Conservation (phyloP, 768 basidiomycete species). For the Arthromyces matolae region DNA sequence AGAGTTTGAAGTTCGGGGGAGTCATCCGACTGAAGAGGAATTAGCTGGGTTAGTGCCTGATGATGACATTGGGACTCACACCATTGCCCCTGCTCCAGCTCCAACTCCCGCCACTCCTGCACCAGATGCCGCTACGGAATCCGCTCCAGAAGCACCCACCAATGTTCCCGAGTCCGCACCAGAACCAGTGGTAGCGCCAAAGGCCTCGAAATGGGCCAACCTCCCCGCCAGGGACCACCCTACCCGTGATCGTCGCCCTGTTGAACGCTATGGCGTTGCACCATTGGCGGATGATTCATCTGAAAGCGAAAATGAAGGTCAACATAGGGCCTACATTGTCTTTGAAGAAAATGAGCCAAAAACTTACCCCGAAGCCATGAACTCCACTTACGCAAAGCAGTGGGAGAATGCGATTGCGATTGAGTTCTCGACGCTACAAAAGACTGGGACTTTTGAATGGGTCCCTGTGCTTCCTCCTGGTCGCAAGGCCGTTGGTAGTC, state of each 20-base stretch:
- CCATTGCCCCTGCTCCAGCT: not conserved
- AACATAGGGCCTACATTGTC: not conserved
- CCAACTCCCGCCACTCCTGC: not conserved
- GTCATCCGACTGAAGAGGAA: not conserved
- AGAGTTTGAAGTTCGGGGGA: not conserved
- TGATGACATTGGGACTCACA: not conserved
- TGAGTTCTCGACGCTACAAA: conserved; percentile 7
- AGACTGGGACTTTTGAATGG: conserved; percentile 4
- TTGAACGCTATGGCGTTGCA: not conserved
- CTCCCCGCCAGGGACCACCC: not conserved
- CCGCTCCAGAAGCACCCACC: not conserved
- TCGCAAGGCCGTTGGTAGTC: not conserved
- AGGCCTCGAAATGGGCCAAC: not conserved
- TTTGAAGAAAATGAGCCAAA: not conserved
- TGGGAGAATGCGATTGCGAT: conserved; percentile 14
- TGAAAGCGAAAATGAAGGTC: not conserved
- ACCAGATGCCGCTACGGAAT: not conserved
- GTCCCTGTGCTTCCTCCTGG: not conserved
- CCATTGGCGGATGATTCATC: not conserved
- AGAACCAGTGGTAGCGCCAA: not conserved
- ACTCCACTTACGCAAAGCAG: conserved; percentile 6
- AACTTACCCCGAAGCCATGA: conserved; percentile 1
- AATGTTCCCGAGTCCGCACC: not conserved
- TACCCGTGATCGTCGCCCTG: not conserved
- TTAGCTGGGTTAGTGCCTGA: not conserved